A percentile compares a stretch with the other conserved stretches of the same genome.
Conservation (phyloP, 495 filamentous ascomycete species). For the Penicillium coprophilum region DNA sequence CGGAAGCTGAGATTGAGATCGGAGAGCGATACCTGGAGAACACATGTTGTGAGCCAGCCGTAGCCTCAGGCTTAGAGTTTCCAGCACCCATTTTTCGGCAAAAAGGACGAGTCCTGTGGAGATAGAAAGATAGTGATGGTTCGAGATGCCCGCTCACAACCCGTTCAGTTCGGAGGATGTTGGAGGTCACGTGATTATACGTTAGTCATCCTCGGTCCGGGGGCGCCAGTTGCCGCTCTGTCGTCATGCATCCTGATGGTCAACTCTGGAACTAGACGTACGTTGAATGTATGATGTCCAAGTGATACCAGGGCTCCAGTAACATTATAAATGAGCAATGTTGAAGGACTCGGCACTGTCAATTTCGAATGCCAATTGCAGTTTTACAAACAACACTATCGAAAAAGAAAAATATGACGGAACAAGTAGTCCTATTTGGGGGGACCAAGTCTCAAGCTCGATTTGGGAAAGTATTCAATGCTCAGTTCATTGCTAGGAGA, state of each 20-base stretch:
- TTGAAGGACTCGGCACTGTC: background rate
- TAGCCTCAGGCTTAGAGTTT: constrained; percentile 52
- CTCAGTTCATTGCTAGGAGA: background rate
- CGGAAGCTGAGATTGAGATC: constrained; percentile 7
- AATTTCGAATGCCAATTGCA: background rate
- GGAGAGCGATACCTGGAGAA: constrained; percentile 47
- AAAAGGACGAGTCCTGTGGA: constrained; percentile 10
- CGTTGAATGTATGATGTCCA: background rate
- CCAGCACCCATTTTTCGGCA: constrained; percentile 48
- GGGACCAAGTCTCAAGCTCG: background rate
- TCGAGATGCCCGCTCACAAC: constrained; percentile 11
- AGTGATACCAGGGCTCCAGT: background rate
- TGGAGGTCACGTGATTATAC: constrained; percentile 2
- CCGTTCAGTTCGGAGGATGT: constrained; percentile 16
- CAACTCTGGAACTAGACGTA: background rate
- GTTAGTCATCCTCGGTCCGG: constrained; percentile 11
- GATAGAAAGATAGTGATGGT: constrained; percentile 7
- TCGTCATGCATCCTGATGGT: background rate
- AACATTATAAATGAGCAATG: background rate
- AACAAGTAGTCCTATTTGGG: background rate
- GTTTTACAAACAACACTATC: background rate
- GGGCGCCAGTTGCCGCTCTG: background rate
- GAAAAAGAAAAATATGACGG: background rate
- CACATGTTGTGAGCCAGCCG: constrained; percentile 51
- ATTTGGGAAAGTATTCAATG: background rate